Evolutionary conservation across 164 flowering plant species (phyloP), one percentile per base, ranked within the genome.

Genomic region (Warburgia ugandensis): DNA sequence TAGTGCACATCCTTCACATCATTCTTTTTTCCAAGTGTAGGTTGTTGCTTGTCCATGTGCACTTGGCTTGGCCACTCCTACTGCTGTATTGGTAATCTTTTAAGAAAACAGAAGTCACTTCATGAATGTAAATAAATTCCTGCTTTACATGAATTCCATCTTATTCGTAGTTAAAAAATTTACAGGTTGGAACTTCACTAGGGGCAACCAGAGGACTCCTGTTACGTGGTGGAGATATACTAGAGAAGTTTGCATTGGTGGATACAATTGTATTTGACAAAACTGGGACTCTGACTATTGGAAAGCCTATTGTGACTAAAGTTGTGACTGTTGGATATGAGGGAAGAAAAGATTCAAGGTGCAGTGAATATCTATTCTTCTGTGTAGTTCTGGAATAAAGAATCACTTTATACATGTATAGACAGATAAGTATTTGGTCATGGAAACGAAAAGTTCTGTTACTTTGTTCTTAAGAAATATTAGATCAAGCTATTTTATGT

Each of bases 21-120:
- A 11, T n/a, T 39, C 19, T 17, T 29, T 41, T 69, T 52, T 41
- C 48, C 50, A 23, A 45, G 2, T 68, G 58, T 78, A 86, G 96
- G 96, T 94, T 65, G 62, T 94, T 64, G 97, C 99, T 42, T 94
- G 99, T 68, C 99, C 99, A 49, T 94, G 99, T 72, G 97, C 99
- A 33, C 96, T 94, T 64, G 99, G 99, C 52, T 69, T 94, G 53
- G 99, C 99, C 12, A 94, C 99, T 27, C 99, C 99, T 10, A 94
- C 94, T 48, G 97, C 99, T 52, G 84, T 94, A 61, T 74, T 94
- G 82, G 99, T 86, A 71, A 61, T 26, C 23, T 45, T 33, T 38
- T 8, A n/a, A n/a, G n/a, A n/a, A 44, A 25, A 30, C 30, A 16
- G 21, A 67, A 50, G 3, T 39, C 29, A 48, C 5, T 33, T 54